Evolutionary conservation across 805 yeast genomes (phyloP).

Genomic region (Teunomyces funiuensis): DNA sequence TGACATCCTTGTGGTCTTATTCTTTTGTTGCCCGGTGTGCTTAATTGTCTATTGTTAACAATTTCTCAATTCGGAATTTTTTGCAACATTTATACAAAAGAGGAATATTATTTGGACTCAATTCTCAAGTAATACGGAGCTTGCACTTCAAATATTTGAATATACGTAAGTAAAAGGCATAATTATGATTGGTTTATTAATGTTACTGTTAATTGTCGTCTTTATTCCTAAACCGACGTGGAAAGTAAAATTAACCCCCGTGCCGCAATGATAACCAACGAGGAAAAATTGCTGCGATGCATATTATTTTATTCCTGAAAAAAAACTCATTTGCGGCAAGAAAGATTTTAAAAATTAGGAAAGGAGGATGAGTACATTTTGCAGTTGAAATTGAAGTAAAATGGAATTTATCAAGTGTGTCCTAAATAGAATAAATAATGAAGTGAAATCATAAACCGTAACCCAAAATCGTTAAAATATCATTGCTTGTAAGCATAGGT

Average conservation of each 20-base stretch:
- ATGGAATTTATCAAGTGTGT: slow-evolving; percentile 5
- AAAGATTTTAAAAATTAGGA: too few relatives aligned
- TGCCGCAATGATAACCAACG: not conserved
- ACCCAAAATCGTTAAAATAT: not conserved
- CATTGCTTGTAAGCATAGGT: not conserved
- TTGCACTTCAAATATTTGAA: not conserved
- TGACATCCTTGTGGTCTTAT: not conserved
- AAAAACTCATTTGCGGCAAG: too few relatives aligned
- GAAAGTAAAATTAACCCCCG: not conserved
- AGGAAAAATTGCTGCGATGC: not conserved
- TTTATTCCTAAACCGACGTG: not conserved
- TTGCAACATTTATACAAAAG: not conserved
- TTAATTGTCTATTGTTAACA: not conserved
- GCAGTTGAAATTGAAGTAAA: not conserved
- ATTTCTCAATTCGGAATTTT: not conserved
- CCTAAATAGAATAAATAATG: slow-evolving; percentile 6
- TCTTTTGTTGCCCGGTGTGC: not conserved
- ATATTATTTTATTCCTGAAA: too few relatives aligned
- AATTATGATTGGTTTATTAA: not conserved
- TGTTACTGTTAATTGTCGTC: not conserved
- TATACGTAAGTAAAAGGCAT: not conserved
- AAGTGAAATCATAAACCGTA: slow-evolving; percentile 4
- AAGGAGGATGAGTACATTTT: too few relatives aligned
- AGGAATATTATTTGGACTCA: not conserved
- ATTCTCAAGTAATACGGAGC: too few relatives aligned